Conservation (phyloP, 208 protist genomes). For the Acanthamoeba triangularis region DNA sequence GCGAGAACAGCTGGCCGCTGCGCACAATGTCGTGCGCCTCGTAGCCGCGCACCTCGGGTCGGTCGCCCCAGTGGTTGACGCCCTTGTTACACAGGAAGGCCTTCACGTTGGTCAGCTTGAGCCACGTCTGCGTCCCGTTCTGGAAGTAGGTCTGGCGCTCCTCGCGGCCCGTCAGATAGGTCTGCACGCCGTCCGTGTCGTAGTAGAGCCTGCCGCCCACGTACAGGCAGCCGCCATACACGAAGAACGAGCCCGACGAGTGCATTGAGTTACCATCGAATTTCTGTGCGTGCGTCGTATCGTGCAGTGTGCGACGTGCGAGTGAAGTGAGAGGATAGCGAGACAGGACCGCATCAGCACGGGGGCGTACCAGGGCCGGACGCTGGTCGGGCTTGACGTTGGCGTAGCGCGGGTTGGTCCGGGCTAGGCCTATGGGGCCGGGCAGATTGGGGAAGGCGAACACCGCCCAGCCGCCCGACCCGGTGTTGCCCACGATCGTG, state of each 20-base stretch:
- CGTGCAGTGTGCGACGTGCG: neutral
- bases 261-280: neutral
- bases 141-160: neutral
- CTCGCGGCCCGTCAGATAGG: neutral
- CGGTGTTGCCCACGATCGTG: slow-evolving; percentile 85
- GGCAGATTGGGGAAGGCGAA: slow-evolving; percentile 82
- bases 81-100: neutral
- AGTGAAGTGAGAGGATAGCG: neutral
- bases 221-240: neutral
- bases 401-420: too few species aligned
- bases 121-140: neutral
- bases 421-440: slow-evolving; percentile 63
- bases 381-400: too few species aligned
- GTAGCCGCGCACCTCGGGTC: neutral
- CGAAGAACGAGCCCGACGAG: neutral
- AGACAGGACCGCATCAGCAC: too few species aligned
- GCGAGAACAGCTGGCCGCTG: neutral
- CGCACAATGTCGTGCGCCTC: neutral
- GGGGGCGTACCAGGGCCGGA: too few species aligned
- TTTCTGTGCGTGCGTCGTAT: neutral
- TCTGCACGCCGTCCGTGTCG: neutral
- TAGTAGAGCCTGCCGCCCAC: neutral
- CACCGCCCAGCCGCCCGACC: slow-evolving; percentile 85
- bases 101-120: neutral
- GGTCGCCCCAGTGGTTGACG: neutral